Evolutionary conservation across 108 stramenopile genomes (phyloP), one percentile per base, ranked within the genome.

Genomic region (Fragilaria radians): DNA sequence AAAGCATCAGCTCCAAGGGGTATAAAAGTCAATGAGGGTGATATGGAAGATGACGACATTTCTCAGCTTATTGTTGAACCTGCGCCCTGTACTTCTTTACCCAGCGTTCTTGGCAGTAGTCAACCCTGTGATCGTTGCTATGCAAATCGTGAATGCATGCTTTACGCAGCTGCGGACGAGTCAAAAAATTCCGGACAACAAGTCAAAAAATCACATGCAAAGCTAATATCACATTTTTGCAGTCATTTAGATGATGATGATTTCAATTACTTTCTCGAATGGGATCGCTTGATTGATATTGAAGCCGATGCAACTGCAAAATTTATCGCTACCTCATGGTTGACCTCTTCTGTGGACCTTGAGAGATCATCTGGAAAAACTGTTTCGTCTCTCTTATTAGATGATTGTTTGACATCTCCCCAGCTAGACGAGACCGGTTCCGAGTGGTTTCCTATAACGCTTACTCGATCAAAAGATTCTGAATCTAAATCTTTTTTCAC

Each of bases 211-310:
- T 48, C 50, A 9, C 92, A 93, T 60, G 59, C 59, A 18, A 68
- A 66, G 27, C 57, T 89, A n/a, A 17, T 88, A 1, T 24, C 68
- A 23, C 70, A 80, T 53, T 88, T 79, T 50, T 84, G 86, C 17
- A 84, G 83, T n/a, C 84, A 88, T 56, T 60, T 93, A 48, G 29
- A 50, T 9, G 59, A 49, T 5, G 62, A 64, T 11, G 92, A 93
- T 54, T 28, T 93, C 14, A 66, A 71, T 18, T 93, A 93, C 57
- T 93, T 93, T 65, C 73, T 63, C 1, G 79, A 82, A 63, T 93
- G 88, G 88, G 86, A 93, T 48, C 77, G 86, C n/a, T 48, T 93
- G 46, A 89, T 93, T 46, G 92, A 93, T 61, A 52, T 93, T 25
- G 92, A 93, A 67, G 72, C 76, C 11, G 73, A 86, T 32, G 78